Evolutionary conservation across 257 asterid genomes (phyloP), one percentile per base, ranked within the genome.

Genomic region (Rauvolfia tetraphylla): DNA sequence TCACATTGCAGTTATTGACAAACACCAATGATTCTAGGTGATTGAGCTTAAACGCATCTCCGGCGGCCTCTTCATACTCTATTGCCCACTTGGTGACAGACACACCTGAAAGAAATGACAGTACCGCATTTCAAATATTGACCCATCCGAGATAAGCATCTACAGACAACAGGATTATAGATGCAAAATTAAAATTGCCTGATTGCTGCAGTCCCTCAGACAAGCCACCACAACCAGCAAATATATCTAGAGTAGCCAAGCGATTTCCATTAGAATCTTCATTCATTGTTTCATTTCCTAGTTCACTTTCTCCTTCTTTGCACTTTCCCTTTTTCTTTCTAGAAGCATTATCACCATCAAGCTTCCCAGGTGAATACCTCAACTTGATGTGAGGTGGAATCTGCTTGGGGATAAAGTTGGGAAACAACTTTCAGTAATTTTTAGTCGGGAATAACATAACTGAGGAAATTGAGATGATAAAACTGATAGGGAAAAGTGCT

Each of bases 201-300:
- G 99, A 86, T 80, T 87, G 86, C 63, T 80, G 88, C 71, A 92
- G 84, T 65, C 99, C 99, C 83, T 91, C 94, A 57, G 97, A 95
- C 79, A 95, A 86, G 85, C 98, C 99, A 77, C 99, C 98, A 69
- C 98, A 95, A 71, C 99, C 99, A 77, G 99, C 93, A 89, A 95
- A 95, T 74, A 95, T 90, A 86, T 95, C 97, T 65, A 95, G 83
- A 62, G 99, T 91, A 59, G 82, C 82, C 81, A 95, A 81, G 54
- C 85, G 82, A 51, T 82, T 85, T 57, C 68, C 83, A 20, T 78
- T 73, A 80, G 91, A 77, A 57, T 38, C 81, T 48, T 54, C 82
- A 31, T 86, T 86, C 53, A 51, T 77, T 49, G 74, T 83, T 58
- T 74, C 89, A 80, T 56, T 81, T 65, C 83, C 88, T 9, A 70